Conservation (phyloP, 306 rosid genomes). For the Hylodesmum podocarpum region DNA sequence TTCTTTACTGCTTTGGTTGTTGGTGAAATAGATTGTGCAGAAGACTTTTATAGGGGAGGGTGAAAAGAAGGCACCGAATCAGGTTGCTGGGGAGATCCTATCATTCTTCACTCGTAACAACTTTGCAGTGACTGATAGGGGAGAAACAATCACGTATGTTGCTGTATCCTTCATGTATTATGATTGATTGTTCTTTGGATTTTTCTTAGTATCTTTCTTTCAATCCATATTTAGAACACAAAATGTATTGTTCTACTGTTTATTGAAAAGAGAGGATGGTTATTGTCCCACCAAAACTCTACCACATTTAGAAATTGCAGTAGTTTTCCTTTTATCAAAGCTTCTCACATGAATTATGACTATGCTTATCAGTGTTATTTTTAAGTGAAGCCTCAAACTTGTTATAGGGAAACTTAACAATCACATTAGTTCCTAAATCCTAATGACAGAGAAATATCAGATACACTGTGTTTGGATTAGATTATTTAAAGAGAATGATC, state of each 20-base stretch:
- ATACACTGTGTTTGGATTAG: too few relatives aligned
- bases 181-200: neutral
- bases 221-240: neutral
- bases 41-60: slow-evolving; percentile 70
- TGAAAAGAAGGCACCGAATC: slow-evolving; percentile 58
- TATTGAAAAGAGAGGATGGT: neutral
- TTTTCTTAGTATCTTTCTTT: neutral
- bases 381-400: neutral
- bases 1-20: neutral
- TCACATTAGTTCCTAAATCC: neutral
- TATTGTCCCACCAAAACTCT: neutral
- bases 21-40: slow-evolving; percentile 65
- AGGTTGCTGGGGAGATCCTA: slow-evolving; percentile 80
- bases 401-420: neutral
- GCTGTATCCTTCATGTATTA: neutral
- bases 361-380: neutral
- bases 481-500: too few relatives aligned
- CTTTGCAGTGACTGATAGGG: slow-evolving; percentile 68
- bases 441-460: too few relatives aligned
- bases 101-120: slow-evolving; percentile 91
- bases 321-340: neutral
- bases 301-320: neutral
- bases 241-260: neutral
- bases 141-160: slow-evolving; percentile 83
- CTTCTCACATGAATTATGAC: neutral